Conservation (phyloP, 2,329 filamentous ascomycete genomes). For the Venturiaceae sp. region DNA sequence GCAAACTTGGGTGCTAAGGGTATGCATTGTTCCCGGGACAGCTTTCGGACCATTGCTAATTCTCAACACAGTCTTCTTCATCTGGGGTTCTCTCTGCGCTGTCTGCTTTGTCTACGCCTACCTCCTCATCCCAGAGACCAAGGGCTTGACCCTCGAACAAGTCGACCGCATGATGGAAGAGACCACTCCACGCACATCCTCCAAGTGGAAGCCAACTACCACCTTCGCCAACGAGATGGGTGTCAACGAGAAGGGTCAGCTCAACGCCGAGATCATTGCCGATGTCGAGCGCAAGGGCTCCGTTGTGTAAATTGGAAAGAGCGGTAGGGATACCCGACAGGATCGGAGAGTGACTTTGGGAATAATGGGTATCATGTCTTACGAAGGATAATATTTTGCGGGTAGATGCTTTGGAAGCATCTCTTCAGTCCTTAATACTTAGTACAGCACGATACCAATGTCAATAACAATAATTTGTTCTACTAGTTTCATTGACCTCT, state of each 20-base stretch:
- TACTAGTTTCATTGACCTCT: too few species aligned
- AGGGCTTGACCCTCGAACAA: conserved; percentile 28
- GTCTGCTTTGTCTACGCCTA: conserved; percentile 42
- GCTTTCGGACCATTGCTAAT: too few species aligned
- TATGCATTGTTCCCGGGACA: too few species aligned
- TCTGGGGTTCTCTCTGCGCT: conserved; percentile 29
- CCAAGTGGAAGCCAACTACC: conserved; percentile 63
- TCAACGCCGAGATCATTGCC: conserved; percentile 7
- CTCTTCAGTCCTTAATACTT: not conserved
- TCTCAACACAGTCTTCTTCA: conserved; percentile 39
- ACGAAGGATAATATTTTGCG: not conserved
- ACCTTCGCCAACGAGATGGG: conserved; percentile 51
- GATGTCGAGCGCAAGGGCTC: conserved; percentile 9
- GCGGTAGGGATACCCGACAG: not conserved
- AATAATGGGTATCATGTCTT: not conserved
- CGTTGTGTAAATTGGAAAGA: not conserved
- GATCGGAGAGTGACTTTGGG: not conserved
- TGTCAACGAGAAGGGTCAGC: conserved; percentile 8
- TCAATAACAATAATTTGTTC: not conserved
- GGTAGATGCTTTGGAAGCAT: not conserved
- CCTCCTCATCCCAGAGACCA: conserved; percentile 28
- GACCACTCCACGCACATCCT: conserved; percentile 64
- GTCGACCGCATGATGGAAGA: conserved; percentile 70
- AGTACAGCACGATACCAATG: not conserved
- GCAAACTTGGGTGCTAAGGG: conserved; percentile 42